phyloP scores from a whole-genome alignment of 2,329 filamentous ascomycete species.

The Hypoxylon sp. region DNA sequence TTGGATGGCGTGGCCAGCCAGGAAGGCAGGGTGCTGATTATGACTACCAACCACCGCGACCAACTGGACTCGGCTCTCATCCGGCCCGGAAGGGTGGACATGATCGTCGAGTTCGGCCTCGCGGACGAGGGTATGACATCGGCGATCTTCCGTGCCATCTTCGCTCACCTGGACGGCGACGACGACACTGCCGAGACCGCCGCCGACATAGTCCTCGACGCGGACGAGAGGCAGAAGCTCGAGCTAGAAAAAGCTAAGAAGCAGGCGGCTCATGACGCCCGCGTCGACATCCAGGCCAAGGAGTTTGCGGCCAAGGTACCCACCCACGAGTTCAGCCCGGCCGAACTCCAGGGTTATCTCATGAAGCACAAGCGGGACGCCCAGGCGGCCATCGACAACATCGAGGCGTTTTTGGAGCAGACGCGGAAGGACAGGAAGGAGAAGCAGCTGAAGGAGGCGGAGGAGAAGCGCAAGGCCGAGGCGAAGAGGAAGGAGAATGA shows the following conservation, averaged over 20 bases:
- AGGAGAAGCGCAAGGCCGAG: slow-evolving; percentile 49
- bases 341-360: slow-evolving; percentile 70
- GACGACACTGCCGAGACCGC: slow-evolving; percentile 48
- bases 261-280: slow-evolving; percentile 53
- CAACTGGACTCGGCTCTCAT: slow-evolving; percentile 72
- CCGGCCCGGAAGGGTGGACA: slow-evolving; percentile 71
- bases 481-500: slow-evolving; percentile 59
- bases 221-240: slow-evolving; percentile 48
- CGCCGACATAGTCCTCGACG: slow-evolving; percentile 43
- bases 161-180: slow-evolving; percentile 64
- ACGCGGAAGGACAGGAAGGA: slow-evolving; percentile 57
- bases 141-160: slow-evolving; percentile 70
- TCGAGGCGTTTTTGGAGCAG: slow-evolving; percentile 62
- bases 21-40: slow-evolving; percentile 72
- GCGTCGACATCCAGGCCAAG: slow-evolving; percentile 60
- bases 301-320: slow-evolving; percentile 65
- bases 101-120: slow-evolving; percentile 67
- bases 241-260: slow-evolving; percentile 49
- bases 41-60: slow-evolving; percentile 74
- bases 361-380: slow-evolving; percentile 67
- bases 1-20: slow-evolving; percentile 79
- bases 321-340: slow-evolving; percentile 67
- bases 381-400: slow-evolving; percentile 59
- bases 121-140: slow-evolving; percentile 65
- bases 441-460: slow-evolving; percentile 51